Base-by-base conservation (phyloP, 805 yeast species). In the Metschnikowia peoriensis region DNA sequence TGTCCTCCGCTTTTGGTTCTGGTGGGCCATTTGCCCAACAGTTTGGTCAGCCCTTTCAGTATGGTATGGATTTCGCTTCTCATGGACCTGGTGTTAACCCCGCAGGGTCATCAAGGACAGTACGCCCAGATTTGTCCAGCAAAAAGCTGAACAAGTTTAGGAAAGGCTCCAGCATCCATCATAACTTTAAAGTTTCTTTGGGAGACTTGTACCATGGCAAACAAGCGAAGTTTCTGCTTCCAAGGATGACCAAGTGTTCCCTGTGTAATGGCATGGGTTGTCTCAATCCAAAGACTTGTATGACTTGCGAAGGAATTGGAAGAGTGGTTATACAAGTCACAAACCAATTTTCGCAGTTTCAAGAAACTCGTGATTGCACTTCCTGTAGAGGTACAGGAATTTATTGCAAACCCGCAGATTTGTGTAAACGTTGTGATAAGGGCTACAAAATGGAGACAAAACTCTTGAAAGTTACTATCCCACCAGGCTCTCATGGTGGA, bases 121-220 rank as follows among this genome's bases (percentile, higher is more conserved):
- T 50, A 38, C 53, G 47, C 8, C 59, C 58, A 9, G 60, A 46
- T 15, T 49, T 50, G 2, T 56, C 53, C 4, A 37, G 38, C 2
- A 41, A 35, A 27, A 50, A 43, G 7, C 39, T 8, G 29, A n/a
- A 8, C 16, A 34, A 16, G 15, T 42, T 37, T 37, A 47, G 41
- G 14, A 58, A 51, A n/a, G 61, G 62, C 17, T 32, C 51, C 7
- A 81, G 83, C 55, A 85, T 86, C 47, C 74, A 70, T 52, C 89
- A 86, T 62, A 72, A 75, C 7, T 71, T 84, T 46, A 69, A 71
- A 28, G 81, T 85, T 41, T 63, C 82, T 0, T 65, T 86, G 46
- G 75, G 71, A 6, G 89, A 86, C 49, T 69, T 85, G 53, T 84
- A 81, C 60, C 68, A 62, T 38, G 91, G 92, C 1, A 84, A 82